Conservation (phyloP, 805 yeast species). For the Candida qinlingensis region DNA sequence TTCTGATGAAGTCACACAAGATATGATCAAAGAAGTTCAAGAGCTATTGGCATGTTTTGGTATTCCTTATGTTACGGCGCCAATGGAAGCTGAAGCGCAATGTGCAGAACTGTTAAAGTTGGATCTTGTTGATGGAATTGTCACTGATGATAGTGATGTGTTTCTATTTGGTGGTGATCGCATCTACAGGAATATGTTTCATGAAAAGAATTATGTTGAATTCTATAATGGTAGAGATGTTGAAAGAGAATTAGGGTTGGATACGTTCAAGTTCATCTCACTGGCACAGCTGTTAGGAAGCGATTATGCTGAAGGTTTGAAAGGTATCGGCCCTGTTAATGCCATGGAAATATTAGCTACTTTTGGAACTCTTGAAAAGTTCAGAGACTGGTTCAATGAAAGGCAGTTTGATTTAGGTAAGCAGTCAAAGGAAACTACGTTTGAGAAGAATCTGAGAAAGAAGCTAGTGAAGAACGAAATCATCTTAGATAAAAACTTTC, state of each 20-base stretch:
- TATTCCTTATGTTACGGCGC: constrained; percentile 91
- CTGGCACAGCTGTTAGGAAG: constrained; percentile 85
- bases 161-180: constrained; percentile 85
- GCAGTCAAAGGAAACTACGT: constrained; percentile 37
- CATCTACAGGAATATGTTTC: constrained; percentile 90
- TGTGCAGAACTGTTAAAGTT: constrained; percentile 76
- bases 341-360: constrained; percentile 90
- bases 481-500: constrained; percentile 60
- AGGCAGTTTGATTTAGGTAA: constrained; percentile 37
- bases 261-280: constrained; percentile 61
- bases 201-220: constrained; percentile 88
- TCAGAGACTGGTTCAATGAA: constrained; percentile 36
- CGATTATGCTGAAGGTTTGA: constrained; percentile 90
- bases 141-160: constrained; percentile 97
- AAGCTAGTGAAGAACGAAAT: constrained; percentile 48
- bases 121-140: constrained; percentile 84
- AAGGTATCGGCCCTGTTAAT: constrained; percentile 90
- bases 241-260: constrained; percentile 58
- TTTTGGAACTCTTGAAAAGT: constrained; percentile 44
- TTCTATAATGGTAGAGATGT: constrained; percentile 62
- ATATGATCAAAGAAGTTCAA: constrained; percentile 88
- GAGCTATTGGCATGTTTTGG: constrained; percentile 85
- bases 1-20: constrained; percentile 82
- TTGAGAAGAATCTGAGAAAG: constrained; percentile 54
- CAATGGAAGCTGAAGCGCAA: constrained; percentile 99